Evolutionary conservation across 2,329 filamentous ascomycete genomes (phyloP), one percentile per base, ranked within the genome.

Genomic region (Hypoxylon sp.): DNA sequence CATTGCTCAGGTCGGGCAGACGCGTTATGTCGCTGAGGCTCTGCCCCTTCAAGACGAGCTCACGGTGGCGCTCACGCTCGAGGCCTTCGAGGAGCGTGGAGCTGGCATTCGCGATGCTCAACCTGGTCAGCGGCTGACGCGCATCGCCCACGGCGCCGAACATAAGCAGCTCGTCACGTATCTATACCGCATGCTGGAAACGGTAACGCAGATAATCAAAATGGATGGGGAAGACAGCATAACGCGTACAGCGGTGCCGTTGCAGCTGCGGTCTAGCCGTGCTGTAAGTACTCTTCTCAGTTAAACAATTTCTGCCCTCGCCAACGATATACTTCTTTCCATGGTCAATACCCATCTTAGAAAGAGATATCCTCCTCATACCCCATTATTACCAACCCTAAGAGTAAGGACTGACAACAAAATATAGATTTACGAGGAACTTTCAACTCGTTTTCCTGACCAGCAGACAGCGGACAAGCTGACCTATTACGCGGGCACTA

Each of bases 401-500:
- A n/a, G n/a, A n/a, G n/a, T n/a, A n/a, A 55, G 44, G 46, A 37
- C 34, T 55, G 28, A 55, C 52, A 20, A 8, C n/a, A 10, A 37
- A 7, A 19, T 34, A 26, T 26, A 55, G 52, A 15, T 57, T 26
- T 57, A 57, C 56, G 56, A 48, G 28, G 44, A 50, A 24, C 22
- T 49, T 43, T 22, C 34, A 10, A 15, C 39, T 24, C 56, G 22
- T 15, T 57, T 22, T n/a, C 48, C 56, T n/a, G 48, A 52, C 26
- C 56, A 53, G 28, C 39, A 47, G 20, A 32, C 44, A 32, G 59
- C 59, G 6, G 49, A 63, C 37, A 54, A 62, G 30, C 41, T 64
- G n/a, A 56, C 56, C 3, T 52, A 56, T 52, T 59, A 68, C 28
- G 65, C 53, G 2, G 73, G 72, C 1, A 52, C 58, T 1, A 59